Evolutionary conservation across 2,329 filamentous ascomycete genomes (phyloP).

Genomic region (Colletotrichum sp.): DNA sequence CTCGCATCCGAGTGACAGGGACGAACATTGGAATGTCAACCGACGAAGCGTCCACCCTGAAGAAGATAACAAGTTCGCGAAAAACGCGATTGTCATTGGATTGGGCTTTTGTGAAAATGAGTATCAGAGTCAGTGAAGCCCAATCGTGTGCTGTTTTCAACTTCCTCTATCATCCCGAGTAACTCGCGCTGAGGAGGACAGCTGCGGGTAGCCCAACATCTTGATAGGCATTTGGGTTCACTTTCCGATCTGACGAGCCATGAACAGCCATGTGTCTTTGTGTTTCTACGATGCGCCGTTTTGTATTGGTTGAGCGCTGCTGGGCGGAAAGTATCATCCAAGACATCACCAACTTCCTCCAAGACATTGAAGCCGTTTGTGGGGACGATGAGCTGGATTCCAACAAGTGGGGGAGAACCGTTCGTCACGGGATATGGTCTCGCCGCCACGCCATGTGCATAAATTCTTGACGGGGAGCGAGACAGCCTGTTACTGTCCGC

Average conservation of each 20-base stretch:
- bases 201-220: not conserved
- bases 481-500: not conserved
- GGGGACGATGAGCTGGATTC: not conserved
- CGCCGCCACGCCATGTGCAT: not conserved
- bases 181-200: not conserved
- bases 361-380: not conserved
- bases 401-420: not conserved
- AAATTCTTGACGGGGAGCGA: not conserved
- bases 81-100: not conserved
- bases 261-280: not conserved
- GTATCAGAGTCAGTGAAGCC: not conserved
- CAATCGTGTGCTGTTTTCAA: not conserved
- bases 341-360: not conserved
- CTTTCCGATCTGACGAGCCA: not conserved
- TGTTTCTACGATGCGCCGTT: not conserved
- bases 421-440: not conserved
- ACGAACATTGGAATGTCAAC: not conserved
- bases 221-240: not conserved
- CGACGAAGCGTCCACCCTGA: not conserved
- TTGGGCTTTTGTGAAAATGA: not conserved
- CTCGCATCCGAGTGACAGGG: not conserved
- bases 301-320: not conserved
- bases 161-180: not conserved
- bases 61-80: not conserved
- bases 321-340: not conserved